Conservation (phyloP, 306 rosid species). For the Urtica urens region DNA sequence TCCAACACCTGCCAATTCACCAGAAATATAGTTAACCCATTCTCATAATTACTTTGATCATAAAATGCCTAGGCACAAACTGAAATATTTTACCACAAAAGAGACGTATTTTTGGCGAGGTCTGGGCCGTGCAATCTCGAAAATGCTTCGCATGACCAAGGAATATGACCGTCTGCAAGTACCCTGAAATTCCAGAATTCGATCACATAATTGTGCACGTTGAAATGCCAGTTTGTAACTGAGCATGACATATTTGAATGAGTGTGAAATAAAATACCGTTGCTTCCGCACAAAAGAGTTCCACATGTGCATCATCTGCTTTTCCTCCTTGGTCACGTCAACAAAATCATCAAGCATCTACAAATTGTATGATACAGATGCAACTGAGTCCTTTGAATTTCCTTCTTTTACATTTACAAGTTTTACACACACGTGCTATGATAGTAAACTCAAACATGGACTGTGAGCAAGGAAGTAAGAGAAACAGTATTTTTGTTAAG, state of each 20-base stretch:
- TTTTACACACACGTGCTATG: no score
- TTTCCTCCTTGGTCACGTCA: slow-evolving; percentile 41
- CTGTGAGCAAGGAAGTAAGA: no score
- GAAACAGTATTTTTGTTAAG: no score
- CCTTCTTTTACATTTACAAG: no score
- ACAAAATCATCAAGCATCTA: slow-evolving; percentile 71
- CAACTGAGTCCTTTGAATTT: slow-evolving; percentile 1
- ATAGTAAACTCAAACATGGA: no score
- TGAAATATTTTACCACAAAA: slow-evolving; percentile 36
- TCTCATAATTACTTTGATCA: no score
- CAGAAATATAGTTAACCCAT: not conserved
- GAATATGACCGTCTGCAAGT: slow-evolving; percentile 63
- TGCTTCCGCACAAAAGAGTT: slow-evolving; percentile 61
- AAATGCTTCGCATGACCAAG: slow-evolving; percentile 83
- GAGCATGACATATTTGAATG: not conserved
- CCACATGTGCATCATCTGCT: slow-evolving; percentile 71
- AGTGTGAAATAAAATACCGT: slow-evolving; percentile 21
- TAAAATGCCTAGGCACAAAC: not conserved
- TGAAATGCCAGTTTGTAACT: not conserved
- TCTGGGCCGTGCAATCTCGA: slow-evolving; percentile 40
- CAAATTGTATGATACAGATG: slow-evolving; percentile 13
- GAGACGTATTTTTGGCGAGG: slow-evolving; percentile 28
- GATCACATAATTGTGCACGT: slow-evolving; percentile 1
- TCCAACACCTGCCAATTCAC: slow-evolving; percentile 60
- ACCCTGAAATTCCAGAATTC: slow-evolving; percentile 41